Evolutionary conservation across 257 asterid genomes (phyloP), one percentile per base, ranked within the genome.

Genomic region (Apocynum venetum): DNA sequence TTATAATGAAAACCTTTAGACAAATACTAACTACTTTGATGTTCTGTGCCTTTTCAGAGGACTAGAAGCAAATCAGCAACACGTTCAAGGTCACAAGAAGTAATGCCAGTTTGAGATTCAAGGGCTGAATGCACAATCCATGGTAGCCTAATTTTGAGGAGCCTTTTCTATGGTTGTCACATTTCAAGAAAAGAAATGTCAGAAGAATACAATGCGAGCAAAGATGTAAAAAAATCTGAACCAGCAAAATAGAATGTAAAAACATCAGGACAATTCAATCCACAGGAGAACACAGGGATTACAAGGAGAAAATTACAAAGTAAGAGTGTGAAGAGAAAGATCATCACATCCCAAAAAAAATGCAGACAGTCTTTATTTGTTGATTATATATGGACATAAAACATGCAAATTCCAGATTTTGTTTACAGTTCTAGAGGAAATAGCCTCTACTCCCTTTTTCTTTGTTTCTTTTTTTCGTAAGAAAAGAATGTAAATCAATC

Each of bases 61-160:
- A 79, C 78, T 65, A 84, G 71, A 81, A 76, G 80, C 63, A 44
- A 72, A 61, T 41, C 82, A n/a, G 80, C 51, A 43, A 75, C 89
- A 65, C 83, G 85, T 49, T 82, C 87, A 56, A 81, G 84, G 79
- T 80, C 91, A 75, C 84, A 8, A 7, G 85, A 85, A 20, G 61
- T 83, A 56, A 68, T 83, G 43, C 78, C 59, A 59, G 88, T 83
- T 78, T 84, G 83, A 83, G 56, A 74, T 61, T 9, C 61, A 63
- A 53, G 57, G 10, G 38, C 74, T 19, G 75, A 79, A 31, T 46
- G 71, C 8, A 56, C 8, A 59, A 55, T 56, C 53, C 79, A 31
- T 15, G 46, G 19, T 15, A 19, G 71, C 51, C 64, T 56, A 43
- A 9, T 66, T n/a, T 3, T 40, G 67, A 61, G 70, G 53, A 74